phyloP scores from a whole-genome alignment of 1,139 yeast genomes.

The Pichia sp. region DNA sequence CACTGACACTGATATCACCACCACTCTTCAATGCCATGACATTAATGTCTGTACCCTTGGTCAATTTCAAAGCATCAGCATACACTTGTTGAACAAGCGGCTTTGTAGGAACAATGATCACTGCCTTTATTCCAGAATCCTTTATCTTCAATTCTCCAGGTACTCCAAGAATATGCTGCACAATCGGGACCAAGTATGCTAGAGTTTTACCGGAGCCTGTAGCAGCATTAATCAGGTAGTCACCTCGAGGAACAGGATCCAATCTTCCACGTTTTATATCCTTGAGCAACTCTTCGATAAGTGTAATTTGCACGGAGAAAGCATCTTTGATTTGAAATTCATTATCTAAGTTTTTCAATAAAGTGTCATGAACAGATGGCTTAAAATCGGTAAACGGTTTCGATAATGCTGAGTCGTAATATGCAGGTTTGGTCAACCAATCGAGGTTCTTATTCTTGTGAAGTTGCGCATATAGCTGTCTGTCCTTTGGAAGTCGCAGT shows the following conservation, averaged over 20 bases:
- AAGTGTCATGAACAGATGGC: slow-evolving; percentile 31
- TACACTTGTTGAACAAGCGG: slow-evolving; percentile 82
- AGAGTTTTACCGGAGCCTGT: slow-evolving; percentile 97
- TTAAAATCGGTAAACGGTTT: slow-evolving; percentile 37
- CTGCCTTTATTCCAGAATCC: slow-evolving; percentile 60
- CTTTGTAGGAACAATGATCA: slow-evolving; percentile 82
- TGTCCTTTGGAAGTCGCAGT: slow-evolving; percentile 56
- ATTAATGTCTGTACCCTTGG: slow-evolving; percentile 60
- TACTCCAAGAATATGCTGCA: slow-evolving; percentile 49
- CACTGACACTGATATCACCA: slow-evolving; percentile 55
- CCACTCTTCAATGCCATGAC: slow-evolving; percentile 46
- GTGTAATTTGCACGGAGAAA: slow-evolving; percentile 73
- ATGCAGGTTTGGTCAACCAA: slow-evolving; percentile 66
- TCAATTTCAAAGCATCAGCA: slow-evolving; percentile 49
- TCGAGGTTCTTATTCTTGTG: slow-evolving; percentile 39
- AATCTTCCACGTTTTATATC: slow-evolving; percentile 40
- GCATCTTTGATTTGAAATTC: slow-evolving; percentile 45
- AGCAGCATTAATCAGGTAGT: slow-evolving; percentile 82
- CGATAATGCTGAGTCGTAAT: slow-evolving; percentile 38
- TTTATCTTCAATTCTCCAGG: slow-evolving; percentile 40
- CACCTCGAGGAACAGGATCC: slow-evolving; percentile 61
- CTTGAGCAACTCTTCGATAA: slow-evolving; percentile 48
- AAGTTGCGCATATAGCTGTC: slow-evolving; percentile 31
- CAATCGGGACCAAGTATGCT: slow-evolving; percentile 79
- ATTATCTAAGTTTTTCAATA: slow-evolving; percentile 39